A percentile compares a stretch with the other conserved stretches of the same genome.
Conservation (phyloP, 805 yeast genomes). For the Candida anglica region DNA sequence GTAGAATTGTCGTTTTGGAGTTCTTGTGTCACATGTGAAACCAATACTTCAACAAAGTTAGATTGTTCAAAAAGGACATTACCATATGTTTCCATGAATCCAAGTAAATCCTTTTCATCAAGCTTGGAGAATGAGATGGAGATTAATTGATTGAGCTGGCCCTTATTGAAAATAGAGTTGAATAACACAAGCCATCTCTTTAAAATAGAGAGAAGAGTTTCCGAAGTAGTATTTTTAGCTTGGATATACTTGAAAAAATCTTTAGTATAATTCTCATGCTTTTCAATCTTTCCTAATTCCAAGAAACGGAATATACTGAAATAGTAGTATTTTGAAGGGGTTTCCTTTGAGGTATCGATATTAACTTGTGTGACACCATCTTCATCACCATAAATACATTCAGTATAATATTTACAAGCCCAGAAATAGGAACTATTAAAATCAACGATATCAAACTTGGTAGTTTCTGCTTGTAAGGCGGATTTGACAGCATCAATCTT, state of each 20-base stretch:
- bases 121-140: conserved; percentile 17
- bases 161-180: conserved; percentile 26
- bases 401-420: conserved; percentile 44
- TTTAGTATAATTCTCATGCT: too few species aligned
- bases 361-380: conserved; percentile 4
- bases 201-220: conserved; percentile 20
- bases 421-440: too few species aligned
- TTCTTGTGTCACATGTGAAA: conserved; percentile 13
- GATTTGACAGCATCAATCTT: conserved; percentile 12
- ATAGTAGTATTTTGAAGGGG: conserved; percentile 17
- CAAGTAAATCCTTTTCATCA: conserved; percentile 1
- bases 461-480: conserved; percentile 12
- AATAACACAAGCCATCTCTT: conserved; percentile 55
- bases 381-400: conserved; percentile 42
- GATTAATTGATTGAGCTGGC: conserved; percentile 25
- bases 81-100: conserved; percentile 17
- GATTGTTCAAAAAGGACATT: conserved; percentile 48
- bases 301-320: conserved; percentile 46
- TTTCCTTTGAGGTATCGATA: conserved; percentile 1
- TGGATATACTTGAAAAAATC: too few species aligned
- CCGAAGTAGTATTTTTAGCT: too few species aligned
- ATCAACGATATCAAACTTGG: conserved; percentile 9
- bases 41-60: conserved; percentile 27
- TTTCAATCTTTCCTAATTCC: too few species aligned
- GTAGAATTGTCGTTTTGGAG: background rate